phyloP scores from a whole-genome alignment of 495 filamentous ascomycete species.

The Penicillium herquei region DNA sequence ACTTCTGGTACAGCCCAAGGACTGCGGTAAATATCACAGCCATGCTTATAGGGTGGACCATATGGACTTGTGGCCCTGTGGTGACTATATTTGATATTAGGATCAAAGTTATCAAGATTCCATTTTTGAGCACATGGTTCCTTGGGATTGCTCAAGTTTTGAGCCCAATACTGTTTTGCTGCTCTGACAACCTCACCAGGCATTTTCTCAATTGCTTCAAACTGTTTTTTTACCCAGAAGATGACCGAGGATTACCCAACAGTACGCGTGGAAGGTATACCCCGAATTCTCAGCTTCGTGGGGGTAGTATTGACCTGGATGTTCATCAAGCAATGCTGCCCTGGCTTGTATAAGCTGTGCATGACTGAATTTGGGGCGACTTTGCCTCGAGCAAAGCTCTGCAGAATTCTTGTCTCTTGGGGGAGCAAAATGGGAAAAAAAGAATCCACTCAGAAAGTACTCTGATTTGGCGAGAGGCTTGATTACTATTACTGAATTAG shows the following conservation, averaged over 20 bases:
- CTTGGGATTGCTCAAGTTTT: background rate
- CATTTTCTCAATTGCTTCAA: slow-evolving; percentile 2
- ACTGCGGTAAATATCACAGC: slow-evolving; percentile 4
- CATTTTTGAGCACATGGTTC: background rate
- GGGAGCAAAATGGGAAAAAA: background rate
- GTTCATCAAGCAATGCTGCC: background rate
- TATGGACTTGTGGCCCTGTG: too few species aligned
- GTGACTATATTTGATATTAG: too few species aligned
- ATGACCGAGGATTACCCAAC: slow-evolving; percentile 10
- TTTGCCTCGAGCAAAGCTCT: background rate
- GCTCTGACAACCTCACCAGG: slow-evolving; percentile 5
- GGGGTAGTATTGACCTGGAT: background rate
- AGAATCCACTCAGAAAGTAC: slow-evolving; percentile 2
- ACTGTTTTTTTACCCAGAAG: slow-evolving; percentile 6
- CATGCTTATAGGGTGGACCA: background rate
- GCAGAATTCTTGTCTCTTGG: slow-evolving; percentile 9
- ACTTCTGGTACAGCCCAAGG: slow-evolving; percentile 10
- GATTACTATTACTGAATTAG: slow-evolving; percentile 5
- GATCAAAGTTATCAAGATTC: background rate
- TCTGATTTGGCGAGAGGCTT: slow-evolving; percentile 1
- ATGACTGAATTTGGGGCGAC: background rate
- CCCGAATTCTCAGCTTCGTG: background rate
- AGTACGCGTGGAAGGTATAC: slow-evolving; percentile 6
- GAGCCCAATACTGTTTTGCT: slow-evolving; percentile 4
- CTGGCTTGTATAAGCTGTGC: background rate